Percentiles rank a stretch among this genome's conserved stretches.
Conservation (phyloP, 768 basidiomycete genomes). For the Tephrocybe sp. region DNA sequence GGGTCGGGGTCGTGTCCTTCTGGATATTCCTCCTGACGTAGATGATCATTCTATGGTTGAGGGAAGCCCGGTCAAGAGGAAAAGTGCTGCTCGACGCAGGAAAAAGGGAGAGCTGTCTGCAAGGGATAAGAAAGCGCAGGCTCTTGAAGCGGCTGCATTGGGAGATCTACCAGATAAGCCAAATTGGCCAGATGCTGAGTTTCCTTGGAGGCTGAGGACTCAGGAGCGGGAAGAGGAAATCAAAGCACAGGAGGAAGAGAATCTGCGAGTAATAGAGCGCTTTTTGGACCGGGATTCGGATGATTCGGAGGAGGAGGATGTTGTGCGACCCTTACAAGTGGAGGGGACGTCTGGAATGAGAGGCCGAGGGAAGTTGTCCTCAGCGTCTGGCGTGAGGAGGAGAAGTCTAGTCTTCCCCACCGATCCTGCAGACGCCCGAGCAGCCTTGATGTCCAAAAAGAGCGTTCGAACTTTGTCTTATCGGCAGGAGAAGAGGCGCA, state of each 20-base stretch:
- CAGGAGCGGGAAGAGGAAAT: slow-evolving; percentile 51
- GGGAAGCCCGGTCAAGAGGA: slow-evolving; percentile 38
- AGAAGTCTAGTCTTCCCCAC: slow-evolving; percentile 45
- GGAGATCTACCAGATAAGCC: slow-evolving; percentile 46
- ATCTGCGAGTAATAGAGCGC: slow-evolving; percentile 61
- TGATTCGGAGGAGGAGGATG: slow-evolving; percentile 45
- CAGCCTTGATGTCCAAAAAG: slow-evolving; percentile 69
- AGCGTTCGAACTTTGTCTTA: slow-evolving; percentile 61
- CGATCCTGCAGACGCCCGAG: slow-evolving; percentile 76
- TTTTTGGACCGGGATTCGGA: slow-evolving; percentile 77
- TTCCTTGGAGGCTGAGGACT: slow-evolving; percentile 72
- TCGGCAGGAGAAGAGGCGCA: slow-evolving; percentile 43
- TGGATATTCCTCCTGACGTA: slow-evolving; percentile 51
- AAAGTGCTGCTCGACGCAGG: slow-evolving; percentile 39
- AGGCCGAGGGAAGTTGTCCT: slow-evolving; percentile 63
- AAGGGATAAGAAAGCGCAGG: slow-evolving; percentile 31
- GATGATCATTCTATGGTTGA: slow-evolving; percentile 25
- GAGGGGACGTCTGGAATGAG: slow-evolving; percentile 23
- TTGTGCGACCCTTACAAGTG: slow-evolving; percentile 12
- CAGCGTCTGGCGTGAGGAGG: slow-evolving; percentile 31
- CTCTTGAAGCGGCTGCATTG: slow-evolving; percentile 18
- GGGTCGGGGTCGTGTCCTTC: slow-evolving; percentile 68
- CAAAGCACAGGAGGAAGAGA: slow-evolving; percentile 56
- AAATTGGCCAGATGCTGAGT: slow-evolving; percentile 77
- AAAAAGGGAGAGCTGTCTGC: slow-evolving; percentile 43